A percentile compares a stretch with the other conserved stretches of the same genome.
phyloP scores from a whole-genome alignment of 495 filamentous ascomycete species.

The Thozetella sp. region DNA sequence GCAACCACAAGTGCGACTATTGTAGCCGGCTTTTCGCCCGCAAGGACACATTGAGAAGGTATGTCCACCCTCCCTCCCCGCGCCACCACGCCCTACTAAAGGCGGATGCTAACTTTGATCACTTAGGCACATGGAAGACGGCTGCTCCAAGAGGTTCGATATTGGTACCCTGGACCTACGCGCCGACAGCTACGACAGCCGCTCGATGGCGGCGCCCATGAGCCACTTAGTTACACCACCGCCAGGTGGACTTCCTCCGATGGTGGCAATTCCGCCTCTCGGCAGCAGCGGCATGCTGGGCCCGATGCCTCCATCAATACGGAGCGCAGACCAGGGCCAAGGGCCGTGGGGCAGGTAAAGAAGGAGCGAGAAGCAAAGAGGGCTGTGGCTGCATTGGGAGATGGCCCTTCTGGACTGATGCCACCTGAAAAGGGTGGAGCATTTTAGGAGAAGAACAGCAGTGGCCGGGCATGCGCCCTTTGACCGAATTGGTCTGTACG shows the following conservation, averaged over 20 bases:
- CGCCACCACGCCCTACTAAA: neutral
- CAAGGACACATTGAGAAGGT: conserved; percentile 84
- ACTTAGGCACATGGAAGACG: conserved; percentile 75
- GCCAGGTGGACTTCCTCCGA: conserved; percentile 34
- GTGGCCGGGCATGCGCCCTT: neutral
- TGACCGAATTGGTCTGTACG: neutral
- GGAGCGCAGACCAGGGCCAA: conserved; percentile 11
- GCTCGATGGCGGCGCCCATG: conserved; percentile 19
- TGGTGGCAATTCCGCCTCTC: conserved; percentile 37
- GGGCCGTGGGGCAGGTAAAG: conserved; percentile 1
- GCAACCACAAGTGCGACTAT: conserved; percentile 69
- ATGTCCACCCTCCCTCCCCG: conserved; percentile 14
- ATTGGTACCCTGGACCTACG: conserved; percentile 45
- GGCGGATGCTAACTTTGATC: conserved; percentile 14
- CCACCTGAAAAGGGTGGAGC: neutral
- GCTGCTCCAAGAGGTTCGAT: conserved; percentile 74
- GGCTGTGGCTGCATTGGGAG: neutral
- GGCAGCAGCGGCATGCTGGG: conserved; percentile 32
- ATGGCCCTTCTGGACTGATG: no score
- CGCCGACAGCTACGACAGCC: conserved; percentile 36
- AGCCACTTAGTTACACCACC: conserved; percentile 20
- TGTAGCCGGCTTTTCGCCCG: conserved; percentile 78
- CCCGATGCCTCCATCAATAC: conserved; percentile 36
- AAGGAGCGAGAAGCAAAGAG: neutral
- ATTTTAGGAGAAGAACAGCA: no score